Base-by-base conservation (phyloP, 192 early-diverging fungal genomes). In the Podila minutissima region DNA sequence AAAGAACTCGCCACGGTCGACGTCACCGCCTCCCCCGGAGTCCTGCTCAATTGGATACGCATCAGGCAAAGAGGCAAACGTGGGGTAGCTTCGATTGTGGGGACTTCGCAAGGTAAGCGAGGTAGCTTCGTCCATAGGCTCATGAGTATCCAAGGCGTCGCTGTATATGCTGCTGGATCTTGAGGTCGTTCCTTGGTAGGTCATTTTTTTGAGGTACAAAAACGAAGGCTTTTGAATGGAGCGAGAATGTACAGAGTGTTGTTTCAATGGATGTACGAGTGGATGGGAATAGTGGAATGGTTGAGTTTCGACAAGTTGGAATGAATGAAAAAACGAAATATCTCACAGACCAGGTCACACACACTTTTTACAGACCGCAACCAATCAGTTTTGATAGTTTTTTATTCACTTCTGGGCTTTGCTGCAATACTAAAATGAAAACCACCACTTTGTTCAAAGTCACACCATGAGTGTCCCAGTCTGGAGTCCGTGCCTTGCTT, bases 111-210 rank as follows among this genome's bases (percentile, higher is more conserved):
- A 53, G 24, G 53, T 55, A 9, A 24, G n/a, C 6, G 53, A 10
- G 53, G 20, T 55, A 26, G 53, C 53, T 22, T 55, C 64, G 24
- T 61, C 62, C 53, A 64, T 64, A 4, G 49, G 19, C 17, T 78
- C 69, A 2, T 58, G 57, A 38, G 60, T 69, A 11, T 79, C 75
- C 29, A 71, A 70, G 26, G 75, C 75, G 28, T 79, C 75, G 31
- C 65, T 72, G 24, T 79, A 79, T 6, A 79, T 64, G 48, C 75
- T 79, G 53, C 53, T 55, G 6, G 53, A 55, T 24, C 53, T n/a
- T 24, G 53, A 55, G 53, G 6, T 17, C n/a, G 50, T 24, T 55
- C 24, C 53, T 63, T 69, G 75, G 19, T 70, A 68, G 2, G 59
- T n/a, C 59, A 62, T 67, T 58, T 67, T 58, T 13, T 49, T 5